phyloP scores from a whole-genome alignment of 768 basidiomycete genomes.

The Mycena chlorophos region DNA sequence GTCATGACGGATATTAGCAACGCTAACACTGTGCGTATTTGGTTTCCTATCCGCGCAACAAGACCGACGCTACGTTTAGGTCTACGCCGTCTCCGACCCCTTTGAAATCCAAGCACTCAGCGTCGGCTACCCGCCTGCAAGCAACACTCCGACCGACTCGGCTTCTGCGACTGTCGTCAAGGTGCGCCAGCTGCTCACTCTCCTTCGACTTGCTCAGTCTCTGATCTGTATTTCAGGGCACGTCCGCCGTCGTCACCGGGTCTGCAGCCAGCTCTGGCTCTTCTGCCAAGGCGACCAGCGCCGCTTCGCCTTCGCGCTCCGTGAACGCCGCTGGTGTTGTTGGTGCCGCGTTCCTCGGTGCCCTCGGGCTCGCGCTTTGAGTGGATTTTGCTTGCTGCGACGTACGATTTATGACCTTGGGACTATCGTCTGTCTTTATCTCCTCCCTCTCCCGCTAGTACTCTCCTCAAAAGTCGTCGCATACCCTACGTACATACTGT shows the following conservation, averaged over 20 bases:
- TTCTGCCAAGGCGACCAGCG: not conserved
- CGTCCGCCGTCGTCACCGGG: not conserved
- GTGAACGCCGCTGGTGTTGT: not conserved
- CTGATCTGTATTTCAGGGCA: not conserved
- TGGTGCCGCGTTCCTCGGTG: not conserved
- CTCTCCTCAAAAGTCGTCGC: not conserved
- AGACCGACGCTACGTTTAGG: not conserved
- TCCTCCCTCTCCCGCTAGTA: not conserved
- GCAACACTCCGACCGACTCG: slow-evolving; percentile 7
- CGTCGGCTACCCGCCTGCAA: slow-evolving; percentile 14
- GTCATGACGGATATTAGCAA: slow-evolving; percentile 2
- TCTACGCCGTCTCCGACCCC: slow-evolving; percentile 18
- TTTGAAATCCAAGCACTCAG: slow-evolving; percentile 18
- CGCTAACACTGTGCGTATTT: slow-evolving; percentile 3
- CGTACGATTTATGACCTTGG: not conserved
- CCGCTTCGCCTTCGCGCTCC: not conserved
- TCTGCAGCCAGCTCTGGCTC: not conserved
- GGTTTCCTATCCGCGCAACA: not conserved
- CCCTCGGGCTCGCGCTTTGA: not conserved
- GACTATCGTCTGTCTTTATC: not conserved
- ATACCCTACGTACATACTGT: slow-evolving; percentile 5
- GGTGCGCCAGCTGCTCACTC: slow-evolving; percentile 8
- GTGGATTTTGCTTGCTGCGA: not conserved
- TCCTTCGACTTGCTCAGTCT: not conserved
- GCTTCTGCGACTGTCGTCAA: slow-evolving; percentile 12